Evolutionary conservation across 305 asterid species (phyloP).

Genomic region (Solanum hybrid): DNA sequence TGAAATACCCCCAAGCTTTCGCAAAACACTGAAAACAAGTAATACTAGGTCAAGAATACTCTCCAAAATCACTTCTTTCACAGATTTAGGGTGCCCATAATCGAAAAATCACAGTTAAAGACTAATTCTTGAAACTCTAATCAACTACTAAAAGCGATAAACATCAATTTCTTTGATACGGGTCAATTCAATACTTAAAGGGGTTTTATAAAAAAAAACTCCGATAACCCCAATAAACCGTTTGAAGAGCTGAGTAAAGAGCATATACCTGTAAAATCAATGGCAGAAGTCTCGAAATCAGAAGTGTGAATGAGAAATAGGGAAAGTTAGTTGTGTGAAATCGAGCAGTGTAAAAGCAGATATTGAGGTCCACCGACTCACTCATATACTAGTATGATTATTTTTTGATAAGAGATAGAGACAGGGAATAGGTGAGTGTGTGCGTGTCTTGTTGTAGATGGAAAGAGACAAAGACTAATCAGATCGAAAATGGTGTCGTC

Average conservation of each 20-base stretch:
- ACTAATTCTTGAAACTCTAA: not conserved
- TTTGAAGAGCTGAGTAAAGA: not conserved
- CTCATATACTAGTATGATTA: not conserved
- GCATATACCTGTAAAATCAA: not conserved
- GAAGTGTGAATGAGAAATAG: too few relatives aligned
- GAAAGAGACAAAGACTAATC: not conserved
- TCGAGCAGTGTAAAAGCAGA: too few relatives aligned
- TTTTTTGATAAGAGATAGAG: not conserved
- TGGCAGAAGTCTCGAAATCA: not conserved
- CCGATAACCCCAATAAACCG: not conserved
- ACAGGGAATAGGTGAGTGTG: not conserved
- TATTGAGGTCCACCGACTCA: too few relatives aligned
- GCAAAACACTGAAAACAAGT: not conserved
- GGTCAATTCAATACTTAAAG: not conserved
- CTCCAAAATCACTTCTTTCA: not conserved
- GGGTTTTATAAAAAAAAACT: not conserved
- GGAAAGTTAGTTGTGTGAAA: too few relatives aligned
- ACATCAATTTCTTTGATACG: not conserved
- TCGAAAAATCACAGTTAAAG: not conserved
- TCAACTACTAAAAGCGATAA: not conserved
- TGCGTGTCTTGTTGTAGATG: not conserved
- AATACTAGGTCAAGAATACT: not conserved
- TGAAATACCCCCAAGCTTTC: not conserved
- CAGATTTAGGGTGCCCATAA: not conserved
- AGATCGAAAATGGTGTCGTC: not conserved